These are phyloP conservation scores for Jamesozyma spencerorum DNA, from an alignment of 805 yeast genomes.

Conservation along the genomic window DNA sequence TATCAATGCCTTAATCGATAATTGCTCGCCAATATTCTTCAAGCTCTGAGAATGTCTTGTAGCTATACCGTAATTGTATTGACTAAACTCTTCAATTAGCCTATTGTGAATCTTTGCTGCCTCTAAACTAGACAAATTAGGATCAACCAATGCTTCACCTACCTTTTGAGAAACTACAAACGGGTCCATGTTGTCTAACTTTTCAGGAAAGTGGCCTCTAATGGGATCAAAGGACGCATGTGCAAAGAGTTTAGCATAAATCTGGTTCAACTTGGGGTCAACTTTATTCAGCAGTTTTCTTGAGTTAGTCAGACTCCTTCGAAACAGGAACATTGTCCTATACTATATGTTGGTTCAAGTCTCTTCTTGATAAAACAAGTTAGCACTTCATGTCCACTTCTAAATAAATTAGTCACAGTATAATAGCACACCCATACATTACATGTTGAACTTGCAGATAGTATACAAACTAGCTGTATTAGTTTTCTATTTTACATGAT, in stretches of 20 bases:
- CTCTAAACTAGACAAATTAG: slow-evolving; percentile 8
- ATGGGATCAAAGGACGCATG: slow-evolving; percentile 16
- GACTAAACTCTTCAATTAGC: slow-evolving; percentile 23
- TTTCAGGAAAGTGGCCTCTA: slow-evolving; percentile 6
- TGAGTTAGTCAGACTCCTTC: slow-evolving; percentile 6
- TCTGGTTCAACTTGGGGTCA: slow-evolving; percentile 1
- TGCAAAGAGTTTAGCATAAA: slow-evolving; percentile 6
- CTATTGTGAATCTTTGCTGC: slow-evolving; percentile 19
- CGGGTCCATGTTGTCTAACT: slow-evolving; percentile 11
- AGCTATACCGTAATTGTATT: slow-evolving; percentile 27
- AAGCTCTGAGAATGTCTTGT: slow-evolving; percentile 25
- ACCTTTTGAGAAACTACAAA: slow-evolving; percentile 17
- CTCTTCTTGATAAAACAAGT: no score
- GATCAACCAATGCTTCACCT: slow-evolving; percentile 6
- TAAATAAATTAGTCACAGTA: no score
- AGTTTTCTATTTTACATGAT: no score
- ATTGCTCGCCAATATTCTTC: slow-evolving; percentile 12
- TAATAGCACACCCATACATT: no score
- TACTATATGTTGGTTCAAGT: no score
- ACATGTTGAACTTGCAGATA: no score
- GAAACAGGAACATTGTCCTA: slow-evolving; percentile 7
- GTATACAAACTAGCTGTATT: no score
- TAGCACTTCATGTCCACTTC: no score
- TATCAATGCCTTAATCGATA: slow-evolving; percentile 20
- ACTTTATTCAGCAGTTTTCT: slow-evolving; percentile 1